Evolutionary conservation across 78 protist genomes (phyloP), one percentile per base, ranked within the genome.

Genomic region (Thecamonas trahens): DNA sequence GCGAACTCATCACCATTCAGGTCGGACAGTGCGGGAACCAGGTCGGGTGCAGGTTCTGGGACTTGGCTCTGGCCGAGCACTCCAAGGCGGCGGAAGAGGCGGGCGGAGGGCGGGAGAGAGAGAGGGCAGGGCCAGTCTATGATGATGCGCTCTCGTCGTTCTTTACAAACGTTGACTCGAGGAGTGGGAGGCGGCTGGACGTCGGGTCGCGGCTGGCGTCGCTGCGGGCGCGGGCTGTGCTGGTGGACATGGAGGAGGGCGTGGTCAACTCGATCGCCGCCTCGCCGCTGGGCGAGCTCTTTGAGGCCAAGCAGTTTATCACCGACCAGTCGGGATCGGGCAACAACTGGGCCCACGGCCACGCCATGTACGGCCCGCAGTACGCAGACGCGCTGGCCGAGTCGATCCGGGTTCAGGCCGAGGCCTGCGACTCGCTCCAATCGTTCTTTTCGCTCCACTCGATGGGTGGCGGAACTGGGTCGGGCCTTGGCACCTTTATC

Each of bases 21-120:
- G 87, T 76, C 1, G 96, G 94, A 29, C 96, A 90, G 39, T 90
- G 96, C 62, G 94, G 94, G 9, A 90, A 89, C 65, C 96, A 83
- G 63, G 45, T 83, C 7, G 87, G 86, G 8, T 34, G 61, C 26
- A 34, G 78, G 32, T 90, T 85, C 45, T 90, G 95, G 95, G 85
- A 85, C 32, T 52, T 66, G 1, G 89, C 87, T 24, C 73, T 90
- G 52, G 61, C 61, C 3, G 94, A 89, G 52, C 88, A 85, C n/a
- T 64, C 55, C 35, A 26, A 26, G 29, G 20, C 3, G n/a, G n/a
- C n/a, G n/a, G n/a, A n/a, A n/a, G n/a, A n/a, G n/a, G n/a, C n/a
- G n/a, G n/a, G n/a, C n/a, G n/a, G 58, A 52, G 58, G 29, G 14
- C 77, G 28, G 66, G 20, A 6, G 26, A 3, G 22, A 53, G 54